A percentile compares a stretch with the other conserved stretches of the same genome.
phyloP scores from a whole-genome alignment of 768 basidiomycete genomes.

The Mycena pura region DNA sequence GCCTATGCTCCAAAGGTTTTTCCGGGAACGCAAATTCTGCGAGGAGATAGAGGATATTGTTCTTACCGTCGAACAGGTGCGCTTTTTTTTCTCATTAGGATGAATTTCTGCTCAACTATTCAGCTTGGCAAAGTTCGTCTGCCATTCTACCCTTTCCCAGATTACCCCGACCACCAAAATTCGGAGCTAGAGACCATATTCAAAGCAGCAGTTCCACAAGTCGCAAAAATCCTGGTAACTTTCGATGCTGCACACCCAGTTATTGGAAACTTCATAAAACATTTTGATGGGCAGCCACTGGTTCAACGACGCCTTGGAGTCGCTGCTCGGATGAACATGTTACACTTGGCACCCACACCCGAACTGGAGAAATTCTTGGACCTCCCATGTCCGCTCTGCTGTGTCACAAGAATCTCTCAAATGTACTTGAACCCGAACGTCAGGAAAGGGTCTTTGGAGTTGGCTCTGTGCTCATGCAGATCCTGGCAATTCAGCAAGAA shows the following conservation, averaged over 20 bases:
- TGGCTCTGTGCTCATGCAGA: neutral
- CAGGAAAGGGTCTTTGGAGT: neutral
- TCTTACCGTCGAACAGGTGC: neutral
- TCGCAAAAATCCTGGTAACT: neutral
- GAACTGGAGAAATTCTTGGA: neutral
- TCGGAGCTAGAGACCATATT: neutral
- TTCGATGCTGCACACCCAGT: neutral
- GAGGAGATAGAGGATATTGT: neutral
- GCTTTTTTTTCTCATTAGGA: neutral
- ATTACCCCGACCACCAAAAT: neutral
- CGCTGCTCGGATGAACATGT: neutral
- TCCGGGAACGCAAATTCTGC: neutral
- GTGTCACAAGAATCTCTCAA: neutral
- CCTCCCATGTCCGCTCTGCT: neutral
- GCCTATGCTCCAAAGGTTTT: neutral
- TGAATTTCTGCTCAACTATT: neutral
- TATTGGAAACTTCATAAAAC: neutral
- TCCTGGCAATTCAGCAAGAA: neutral
- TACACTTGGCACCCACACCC: neutral
- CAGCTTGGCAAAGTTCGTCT: neutral
- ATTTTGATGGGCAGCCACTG: neutral
- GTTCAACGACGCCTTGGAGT: neutral
- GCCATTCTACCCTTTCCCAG: neutral
- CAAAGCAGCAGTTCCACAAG: neutral
- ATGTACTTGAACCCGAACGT: neutral